These are phyloP conservation scores for Furcasterigmium furcatum DNA, from an alignment of 2,329 filamentous ascomycete genomes.

Conservation along the genomic window DNA sequence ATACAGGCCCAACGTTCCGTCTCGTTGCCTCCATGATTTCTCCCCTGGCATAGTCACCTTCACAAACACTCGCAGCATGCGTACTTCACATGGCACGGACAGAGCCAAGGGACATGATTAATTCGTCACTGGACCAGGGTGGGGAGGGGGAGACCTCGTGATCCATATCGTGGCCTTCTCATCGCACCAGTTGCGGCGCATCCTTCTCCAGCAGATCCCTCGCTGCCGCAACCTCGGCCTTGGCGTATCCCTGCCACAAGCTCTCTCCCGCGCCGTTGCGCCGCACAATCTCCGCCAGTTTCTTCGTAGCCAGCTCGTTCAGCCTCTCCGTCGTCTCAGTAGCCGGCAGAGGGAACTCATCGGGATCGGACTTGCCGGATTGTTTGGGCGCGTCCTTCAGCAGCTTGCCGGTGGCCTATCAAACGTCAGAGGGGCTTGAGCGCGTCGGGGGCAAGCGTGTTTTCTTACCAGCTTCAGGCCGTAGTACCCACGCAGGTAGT, in stretches of 20 bases:
- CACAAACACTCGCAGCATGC: too few species aligned
- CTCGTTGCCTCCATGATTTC: too few species aligned
- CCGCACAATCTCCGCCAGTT: slow-evolving; percentile 74
- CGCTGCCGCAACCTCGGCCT: slow-evolving; percentile 69
- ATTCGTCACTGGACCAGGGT: slow-evolving; percentile 3
- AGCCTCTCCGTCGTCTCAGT: slow-evolving; percentile 61
- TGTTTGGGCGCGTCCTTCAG: slow-evolving; percentile 38
- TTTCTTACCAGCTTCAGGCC: slow-evolving; percentile 75
- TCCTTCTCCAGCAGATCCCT: slow-evolving; percentile 62
- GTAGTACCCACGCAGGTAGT: slow-evolving; percentile 90
- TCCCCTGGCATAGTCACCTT: too few species aligned
- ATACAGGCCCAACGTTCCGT: too few species aligned
- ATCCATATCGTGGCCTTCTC: slow-evolving; percentile 3
- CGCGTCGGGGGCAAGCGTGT: not conserved
- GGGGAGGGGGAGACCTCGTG: too few species aligned
- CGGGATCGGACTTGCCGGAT: slow-evolving; percentile 43
- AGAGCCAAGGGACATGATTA: slow-evolving; percentile 2
- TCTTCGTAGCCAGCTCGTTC: slow-evolving; percentile 69
- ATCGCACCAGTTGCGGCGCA: slow-evolving; percentile 39
- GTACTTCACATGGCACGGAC: not conserved
- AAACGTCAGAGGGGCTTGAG: slow-evolving; percentile 17
- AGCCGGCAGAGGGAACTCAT: slow-evolving; percentile 52
- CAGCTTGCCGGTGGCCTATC: slow-evolving; percentile 47
- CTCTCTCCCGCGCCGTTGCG: slow-evolving; percentile 56
- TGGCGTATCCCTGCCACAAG: slow-evolving; percentile 71